Evolutionary conservation across 768 basidiomycete species (phyloP), one percentile per base, ranked within the genome.

Genomic region (Kwoniella bestiolae): DNA sequence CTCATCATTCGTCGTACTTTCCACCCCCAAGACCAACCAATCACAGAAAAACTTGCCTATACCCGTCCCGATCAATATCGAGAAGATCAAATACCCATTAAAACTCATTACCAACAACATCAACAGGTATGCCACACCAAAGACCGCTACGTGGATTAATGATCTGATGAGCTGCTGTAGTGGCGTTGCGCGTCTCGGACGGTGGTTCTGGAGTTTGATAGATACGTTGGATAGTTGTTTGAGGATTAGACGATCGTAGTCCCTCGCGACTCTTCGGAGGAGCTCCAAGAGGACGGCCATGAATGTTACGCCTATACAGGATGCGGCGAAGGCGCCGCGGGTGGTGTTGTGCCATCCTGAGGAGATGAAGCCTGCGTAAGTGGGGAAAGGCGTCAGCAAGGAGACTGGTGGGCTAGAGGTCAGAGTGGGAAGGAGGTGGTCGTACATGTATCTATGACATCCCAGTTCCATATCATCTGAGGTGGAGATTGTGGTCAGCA

Each of bases 381-480:
- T 6, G 55, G 34, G 44, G 29, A 21, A 25, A 32, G n/a, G n/a
- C n/a, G n/a, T 58, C 38, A 57, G 55, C 57, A 11, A 31, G 14
- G 25, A 21, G 25, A 57, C n/a, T 31, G 55, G 26, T 26, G 34
- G 46, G 5, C 14, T n/a, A n/a, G n/a, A n/a, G n/a, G n/a, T n/a
- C n/a, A n/a, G n/a, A n/a, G n/a, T n/a, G n/a, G 45, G 3, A 25
- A 16, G 14, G 41, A 45, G 5, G 21, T n/a, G 3, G 45, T 50
- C 59, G 38, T 34, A 68, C 71, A 73, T 12, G 71, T 55, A 59
- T 74, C 73, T 45, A 78, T 61, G 3, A 70, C 66, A 53, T 67
- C 60, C 80, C 80, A 81, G 62, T 79, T 79, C 72, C 70, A 78
- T 11, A 76, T 52, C 76, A 78, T 78, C 69, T 69, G 16, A 28